Evolutionary conservation across 306 rosid species (phyloP).

Genomic region (Senna tora): DNA sequence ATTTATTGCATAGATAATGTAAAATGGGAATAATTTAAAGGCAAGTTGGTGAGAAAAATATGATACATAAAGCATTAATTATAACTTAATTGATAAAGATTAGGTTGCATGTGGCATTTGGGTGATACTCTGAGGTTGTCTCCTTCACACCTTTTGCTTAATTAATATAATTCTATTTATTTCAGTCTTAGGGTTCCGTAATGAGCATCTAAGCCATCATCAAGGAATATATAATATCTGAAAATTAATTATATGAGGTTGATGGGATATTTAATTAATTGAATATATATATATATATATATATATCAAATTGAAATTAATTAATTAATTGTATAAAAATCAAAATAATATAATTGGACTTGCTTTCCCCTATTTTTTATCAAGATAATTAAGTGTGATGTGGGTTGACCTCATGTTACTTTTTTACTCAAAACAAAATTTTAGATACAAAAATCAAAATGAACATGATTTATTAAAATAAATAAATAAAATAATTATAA

Average conservation of each 20-base stretch:
- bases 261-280: too few species aligned
- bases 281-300: too few species aligned
- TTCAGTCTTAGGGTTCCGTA: background rate
- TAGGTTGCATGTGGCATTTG: constrained; percentile 7
- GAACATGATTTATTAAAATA: too few species aligned
- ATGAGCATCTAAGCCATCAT: background rate
- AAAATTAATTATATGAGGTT: background rate
- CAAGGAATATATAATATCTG: background rate
- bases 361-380: background rate
- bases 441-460: too few species aligned
- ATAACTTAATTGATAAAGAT: background rate
- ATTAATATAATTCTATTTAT: background rate
- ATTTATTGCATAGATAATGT: background rate
- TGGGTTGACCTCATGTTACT: too few species aligned
- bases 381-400: background rate
- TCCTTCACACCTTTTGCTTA: background rate
- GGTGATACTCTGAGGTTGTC: constrained; percentile 12
- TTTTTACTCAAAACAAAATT: too few species aligned
- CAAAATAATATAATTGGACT: background rate
- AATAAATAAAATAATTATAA: too few species aligned
- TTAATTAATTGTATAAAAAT: background rate
- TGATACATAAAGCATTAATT: background rate
- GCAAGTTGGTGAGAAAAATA: constrained; percentile 1
- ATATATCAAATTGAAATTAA: too few species aligned
- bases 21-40: background rate